These are phyloP conservation scores for Erysimum pusillum DNA, from an alignment of 441 rosid species.

Conservation along the genomic window DNA sequence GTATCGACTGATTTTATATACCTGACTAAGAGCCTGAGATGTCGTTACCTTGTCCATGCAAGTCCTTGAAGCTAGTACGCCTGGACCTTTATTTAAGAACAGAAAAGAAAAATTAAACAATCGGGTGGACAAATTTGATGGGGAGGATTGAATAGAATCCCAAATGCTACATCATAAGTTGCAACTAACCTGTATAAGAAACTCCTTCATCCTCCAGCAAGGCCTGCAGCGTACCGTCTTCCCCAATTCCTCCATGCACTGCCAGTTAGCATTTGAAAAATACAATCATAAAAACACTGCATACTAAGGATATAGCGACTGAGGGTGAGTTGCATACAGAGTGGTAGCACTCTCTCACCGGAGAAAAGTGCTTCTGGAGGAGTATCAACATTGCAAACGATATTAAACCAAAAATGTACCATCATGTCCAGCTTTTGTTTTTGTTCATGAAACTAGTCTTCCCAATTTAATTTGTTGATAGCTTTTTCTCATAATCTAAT, in stretches of 20 bases:
- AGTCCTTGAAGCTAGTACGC: conserved; percentile 76
- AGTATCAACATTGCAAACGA: conserved; percentile 14
- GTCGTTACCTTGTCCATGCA: conserved; percentile 97
- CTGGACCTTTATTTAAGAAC: conserved; percentile 74
- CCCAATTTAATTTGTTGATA: conserved; percentile 2
- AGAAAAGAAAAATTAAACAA: conserved; percentile 28
- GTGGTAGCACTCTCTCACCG: conserved; percentile 24
- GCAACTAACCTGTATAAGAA: conserved; percentile 66
- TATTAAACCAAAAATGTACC: conserved; percentile 2
- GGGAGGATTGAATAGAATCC: conserved; percentile 7
- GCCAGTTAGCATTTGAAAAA: conserved; percentile 45
- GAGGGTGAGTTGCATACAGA: conserved; percentile 29
- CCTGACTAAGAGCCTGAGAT: conserved; percentile 82
- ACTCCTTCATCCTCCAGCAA: conserved; percentile 85
- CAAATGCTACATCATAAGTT: conserved; percentile 13
- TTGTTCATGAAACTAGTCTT: background rate
- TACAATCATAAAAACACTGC: conserved; percentile 4
- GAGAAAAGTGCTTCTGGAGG: background rate
- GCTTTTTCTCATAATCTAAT: background rate
- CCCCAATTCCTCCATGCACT: conserved; percentile 99
- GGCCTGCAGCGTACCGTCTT: conserved; percentile 92
- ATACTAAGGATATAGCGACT: background rate
- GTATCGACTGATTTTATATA: conserved; percentile 50
- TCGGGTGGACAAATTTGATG: conserved; percentile 14
- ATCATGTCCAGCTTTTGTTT: conserved; percentile 9